Evolutionary conservation across 2,329 filamentous ascomycete species (phyloP).

Genomic region (Tolypocladium sp.): DNA sequence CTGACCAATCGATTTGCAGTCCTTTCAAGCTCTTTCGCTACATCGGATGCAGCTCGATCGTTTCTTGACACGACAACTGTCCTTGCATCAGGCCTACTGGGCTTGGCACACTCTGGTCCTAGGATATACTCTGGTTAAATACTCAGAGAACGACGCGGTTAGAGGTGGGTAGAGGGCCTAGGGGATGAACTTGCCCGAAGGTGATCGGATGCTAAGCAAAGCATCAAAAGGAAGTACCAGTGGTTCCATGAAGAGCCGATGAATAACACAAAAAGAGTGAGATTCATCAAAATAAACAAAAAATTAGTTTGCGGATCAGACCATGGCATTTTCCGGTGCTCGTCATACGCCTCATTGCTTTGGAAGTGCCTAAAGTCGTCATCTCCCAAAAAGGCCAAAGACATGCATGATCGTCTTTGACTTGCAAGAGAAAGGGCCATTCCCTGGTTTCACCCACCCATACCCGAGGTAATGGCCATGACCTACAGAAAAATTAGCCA

Average conservation of each 20-base stretch:
- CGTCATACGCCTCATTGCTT: not conserved
- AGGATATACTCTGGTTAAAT: no score
- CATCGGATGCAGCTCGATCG: no score
- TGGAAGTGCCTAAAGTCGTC: not conserved
- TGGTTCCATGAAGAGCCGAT: not conserved
- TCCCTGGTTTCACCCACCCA: not conserved
- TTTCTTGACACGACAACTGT: no score
- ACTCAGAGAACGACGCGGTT: no score
- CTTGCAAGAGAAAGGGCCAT: not conserved
- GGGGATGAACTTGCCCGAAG: not conserved
- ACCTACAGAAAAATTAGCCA: not conserved
- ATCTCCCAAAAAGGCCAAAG: not conserved
- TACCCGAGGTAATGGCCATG: not conserved
- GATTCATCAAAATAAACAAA: not conserved
- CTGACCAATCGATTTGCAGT: no score
- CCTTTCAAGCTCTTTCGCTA: no score
- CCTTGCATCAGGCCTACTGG: no score
- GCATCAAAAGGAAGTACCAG: not conserved
- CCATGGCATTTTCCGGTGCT: not conserved
- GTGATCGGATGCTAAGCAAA: not conserved
- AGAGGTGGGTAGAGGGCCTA: no score
- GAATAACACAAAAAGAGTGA: not conserved
- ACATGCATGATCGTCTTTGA: not conserved
- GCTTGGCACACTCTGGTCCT: no score
- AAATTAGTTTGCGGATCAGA: not conserved